These are phyloP conservation scores for Auriscalpium microsporum DNA, from an alignment of 768 basidiomycete genomes.

Conservation along the genomic window DNA sequence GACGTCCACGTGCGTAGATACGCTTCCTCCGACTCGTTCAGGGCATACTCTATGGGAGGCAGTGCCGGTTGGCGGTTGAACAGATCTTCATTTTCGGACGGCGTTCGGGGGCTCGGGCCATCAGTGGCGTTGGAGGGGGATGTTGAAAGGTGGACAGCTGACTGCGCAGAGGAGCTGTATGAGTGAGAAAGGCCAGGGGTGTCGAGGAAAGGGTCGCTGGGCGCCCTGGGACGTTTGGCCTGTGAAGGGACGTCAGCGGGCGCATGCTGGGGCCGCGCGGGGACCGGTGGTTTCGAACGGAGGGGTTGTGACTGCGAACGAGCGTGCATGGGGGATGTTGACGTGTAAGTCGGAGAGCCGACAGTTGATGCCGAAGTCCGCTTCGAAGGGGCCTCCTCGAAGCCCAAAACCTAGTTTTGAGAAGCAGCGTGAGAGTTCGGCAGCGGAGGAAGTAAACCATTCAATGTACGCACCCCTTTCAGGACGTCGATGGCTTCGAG, in stretches of 20 bases:
- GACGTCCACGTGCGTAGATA: conserved; percentile 74
- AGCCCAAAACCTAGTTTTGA: conserved; percentile 47
- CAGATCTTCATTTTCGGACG: conserved; percentile 27
- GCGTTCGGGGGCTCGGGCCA: conserved; percentile 32
- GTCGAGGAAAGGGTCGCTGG: conserved; percentile 76
- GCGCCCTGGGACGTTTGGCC: conserved; percentile 60
- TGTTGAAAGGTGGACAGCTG: conserved; percentile 21
- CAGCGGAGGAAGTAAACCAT: conserved; percentile 23
- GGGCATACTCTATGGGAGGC: conserved; percentile 21
- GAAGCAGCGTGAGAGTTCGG: conserved; percentile 5
- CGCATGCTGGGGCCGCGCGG: conserved; percentile 24
- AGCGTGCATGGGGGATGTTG: conserved; percentile 36
- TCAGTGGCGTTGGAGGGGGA: conserved; percentile 28
- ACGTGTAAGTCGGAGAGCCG: conserved; percentile 28
- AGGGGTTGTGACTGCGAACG: conserved; percentile 52
- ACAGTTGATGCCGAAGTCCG: conserved; percentile 16
- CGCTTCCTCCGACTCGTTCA: conserved; percentile 34
- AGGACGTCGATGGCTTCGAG: conserved; percentile 81
- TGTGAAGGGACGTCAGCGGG: conserved; percentile 36
- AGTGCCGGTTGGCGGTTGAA: conserved; percentile 20
- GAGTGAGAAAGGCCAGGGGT: conserved; percentile 52
- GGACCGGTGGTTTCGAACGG: conserved; percentile 23
- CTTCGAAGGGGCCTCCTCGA: conserved; percentile 50
- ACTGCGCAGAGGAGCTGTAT: conserved; percentile 43
- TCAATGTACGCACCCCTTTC: conserved; percentile 65